Base-by-base conservation (phyloP, 768 basidiomycete genomes). In the Auricularia heimuer region DNA sequence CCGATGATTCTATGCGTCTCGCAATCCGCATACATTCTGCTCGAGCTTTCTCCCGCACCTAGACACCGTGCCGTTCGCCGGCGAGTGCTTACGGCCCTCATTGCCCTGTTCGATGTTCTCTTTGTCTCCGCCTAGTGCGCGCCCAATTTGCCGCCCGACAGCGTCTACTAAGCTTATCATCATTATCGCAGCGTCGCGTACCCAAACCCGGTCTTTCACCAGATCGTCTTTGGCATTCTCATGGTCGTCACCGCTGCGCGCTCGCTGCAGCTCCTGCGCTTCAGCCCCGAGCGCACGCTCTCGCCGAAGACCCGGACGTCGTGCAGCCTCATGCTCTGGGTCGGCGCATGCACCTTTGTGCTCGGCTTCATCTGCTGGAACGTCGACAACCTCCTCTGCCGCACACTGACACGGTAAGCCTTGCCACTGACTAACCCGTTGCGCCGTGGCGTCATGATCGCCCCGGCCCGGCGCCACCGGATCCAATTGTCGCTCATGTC, bases 171-270 rank as follows among this genome's bases (percentile, higher is more conserved):
- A 34, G 34, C 24, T 64, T 16, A 36, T 29, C 29, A 29, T 29
- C 63, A 39, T 54, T 29, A 42, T 8, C 36, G 34, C 70, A 92
- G 89, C 70, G 79, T 83, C 64, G 64, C 83, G 3, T 83, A 85
- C 69, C 84, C 89, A 33, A 89, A 92, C 69, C 90, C 90, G 0
- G 77, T 91, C 2, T 93, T 89, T 73, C 90, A 93, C 69, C 89
- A 93, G 76, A 71, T 84, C 29, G 83, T 89, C 1, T 93, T 92
- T 71, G 90, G 80, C 2, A 65, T 71, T 14, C 76, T 90, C 63
- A 77, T 90, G 68, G 63, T 89, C 45, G 69, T 73, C 7, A 79
- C 77, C 16, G 72, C 79, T 1, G 71, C 78, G 18, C 84, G 88
- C 54, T 77, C 82, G 56, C 71, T 75, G 0, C 82, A 85, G 68